Percentiles rank a stretch among this genome's conserved stretches.
Evolutionary conservation across 495 filamentous ascomycete species (phyloP).

Genomic region (Aspergillus ellipticus): DNA sequence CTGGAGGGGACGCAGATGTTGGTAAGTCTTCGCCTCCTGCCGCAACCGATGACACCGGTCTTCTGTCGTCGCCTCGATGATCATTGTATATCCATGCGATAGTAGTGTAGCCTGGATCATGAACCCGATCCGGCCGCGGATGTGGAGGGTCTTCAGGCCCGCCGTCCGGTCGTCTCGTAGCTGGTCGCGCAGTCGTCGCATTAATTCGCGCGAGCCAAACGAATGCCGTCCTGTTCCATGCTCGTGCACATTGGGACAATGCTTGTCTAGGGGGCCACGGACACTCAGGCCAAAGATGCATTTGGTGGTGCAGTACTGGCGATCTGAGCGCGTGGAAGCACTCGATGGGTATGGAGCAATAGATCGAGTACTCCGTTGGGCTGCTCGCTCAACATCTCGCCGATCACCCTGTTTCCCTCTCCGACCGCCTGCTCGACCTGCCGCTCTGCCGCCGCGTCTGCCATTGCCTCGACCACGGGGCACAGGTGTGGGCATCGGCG

Average conservation of each 20-base stretch:
- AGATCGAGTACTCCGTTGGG: too few relatives aligned
- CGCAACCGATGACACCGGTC: conserved; percentile 17
- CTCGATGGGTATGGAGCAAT: too few relatives aligned
- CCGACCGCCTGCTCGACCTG: neutral
- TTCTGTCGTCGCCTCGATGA: conserved; percentile 23
- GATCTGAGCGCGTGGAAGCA: conserved; percentile 6
- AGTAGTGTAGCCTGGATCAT: conserved; percentile 24
- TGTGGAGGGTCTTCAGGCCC: conserved; percentile 20
- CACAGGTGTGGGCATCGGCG: neutral
- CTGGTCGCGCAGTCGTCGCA: conserved; percentile 16
- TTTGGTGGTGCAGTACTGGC: conserved; percentile 22
- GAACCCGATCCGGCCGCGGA: conserved; percentile 23
- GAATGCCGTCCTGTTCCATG: conserved; percentile 15
- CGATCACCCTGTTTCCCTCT: neutral
- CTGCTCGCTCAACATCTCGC: conserved; percentile 1
- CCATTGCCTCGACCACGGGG: neutral
- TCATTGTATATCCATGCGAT: conserved; percentile 22
- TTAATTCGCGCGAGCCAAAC: conserved; percentile 15
- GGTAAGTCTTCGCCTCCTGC: conserved; percentile 21
- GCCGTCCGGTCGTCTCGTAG: conserved; percentile 14
- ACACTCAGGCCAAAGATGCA: conserved; percentile 21
- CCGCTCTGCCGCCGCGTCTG: neutral
- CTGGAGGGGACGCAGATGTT: conserved; percentile 14
- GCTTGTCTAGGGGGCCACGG: conserved; percentile 17
- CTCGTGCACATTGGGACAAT: conserved; percentile 19